A percentile compares a stretch with the other conserved stretches of the same genome.
Evolutionary conservation across 495 filamentous ascomycete species (phyloP).

Genomic region (Podospora pseudopauciseta): DNA sequence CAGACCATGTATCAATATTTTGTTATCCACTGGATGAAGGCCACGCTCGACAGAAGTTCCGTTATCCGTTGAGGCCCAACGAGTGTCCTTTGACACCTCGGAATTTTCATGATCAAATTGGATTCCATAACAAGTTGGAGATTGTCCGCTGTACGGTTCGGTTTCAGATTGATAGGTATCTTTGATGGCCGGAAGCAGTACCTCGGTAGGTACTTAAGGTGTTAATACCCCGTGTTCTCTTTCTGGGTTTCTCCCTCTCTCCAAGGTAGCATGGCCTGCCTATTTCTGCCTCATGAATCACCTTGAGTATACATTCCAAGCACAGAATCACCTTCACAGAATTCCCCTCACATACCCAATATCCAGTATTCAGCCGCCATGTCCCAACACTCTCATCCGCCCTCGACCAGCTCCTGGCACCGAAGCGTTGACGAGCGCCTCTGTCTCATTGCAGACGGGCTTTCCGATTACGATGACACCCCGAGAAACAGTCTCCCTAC

Average conservation of each 20-base stretch:
- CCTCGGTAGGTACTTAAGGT: no score
- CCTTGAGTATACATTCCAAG: no score
- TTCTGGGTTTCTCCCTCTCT: no score
- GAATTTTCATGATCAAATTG: background rate
- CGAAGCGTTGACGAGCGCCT: background rate
- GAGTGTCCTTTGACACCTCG: background rate
- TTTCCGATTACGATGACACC: background rate
- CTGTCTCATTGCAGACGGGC: background rate
- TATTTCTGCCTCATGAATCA: no score
- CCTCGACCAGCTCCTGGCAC: background rate
- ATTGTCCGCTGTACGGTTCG: background rate
- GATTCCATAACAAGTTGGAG: background rate
- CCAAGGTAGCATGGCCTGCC: no score
- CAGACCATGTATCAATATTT: background rate
- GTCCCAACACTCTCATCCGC: background rate
- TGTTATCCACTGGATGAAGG: background rate
- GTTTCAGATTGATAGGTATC: background rate
- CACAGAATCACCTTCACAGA: no score
- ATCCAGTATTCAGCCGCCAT: background rate
- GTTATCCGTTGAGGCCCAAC: background rate
- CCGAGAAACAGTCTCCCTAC: background rate
- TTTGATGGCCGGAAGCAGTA: background rate
- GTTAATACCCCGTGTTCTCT: background rate
- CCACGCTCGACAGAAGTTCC: background rate
- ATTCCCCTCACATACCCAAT: no score